Base-by-base conservation (phyloP, 192 early-diverging fungal genomes). In the Rhizophagus sp. region DNA sequence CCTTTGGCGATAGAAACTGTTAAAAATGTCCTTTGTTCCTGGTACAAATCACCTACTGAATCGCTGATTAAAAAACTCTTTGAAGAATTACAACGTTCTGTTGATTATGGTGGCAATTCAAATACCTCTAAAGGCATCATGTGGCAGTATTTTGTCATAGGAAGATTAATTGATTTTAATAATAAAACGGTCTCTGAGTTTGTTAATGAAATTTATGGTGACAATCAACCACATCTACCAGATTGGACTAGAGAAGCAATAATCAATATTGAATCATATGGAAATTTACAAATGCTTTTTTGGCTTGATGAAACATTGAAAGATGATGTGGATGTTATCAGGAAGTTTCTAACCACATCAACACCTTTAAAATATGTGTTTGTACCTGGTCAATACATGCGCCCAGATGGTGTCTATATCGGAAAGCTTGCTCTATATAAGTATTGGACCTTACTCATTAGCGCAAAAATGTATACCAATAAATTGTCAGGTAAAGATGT, bases 51-150 rank as follows among this genome's bases (percentile, higher is more conserved):
- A 57, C 52, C 19, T 57, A 57, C 19, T 57, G 52, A 57, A 57
- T 19, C 15, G 1, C 15, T 57, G 52, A 57, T 57, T 57, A 0
- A 4, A 0, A 57, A 57, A 57, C 52, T 57, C 52, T 57, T n/a
- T n/a, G 1, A 19, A 4, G 52, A 49, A 41, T 76, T 76, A 33
- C 22, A 3, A 62, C 17, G 62, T 0, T 76, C 49, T 33, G 57
- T 8, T 52, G 0, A 25, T 22, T 62, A 19, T 41, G 52, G 1
- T 49, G 19, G 13, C 49, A 49, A 34, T 62, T 62, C 36, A 52
- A 49, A 76, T 62, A 76, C 74, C 0, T 76, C 74, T 49, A 76
- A 76, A 62, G 74, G 74, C 52, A 30, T 49, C 8, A 49, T 49
- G 0, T 76, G 74, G 74, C 4, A 76, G 30, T 76, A 52, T 52